Evolutionary conservation across 148 eudicot genomes (phyloP).

Genomic region (Vaccinium vitisidaea): DNA sequence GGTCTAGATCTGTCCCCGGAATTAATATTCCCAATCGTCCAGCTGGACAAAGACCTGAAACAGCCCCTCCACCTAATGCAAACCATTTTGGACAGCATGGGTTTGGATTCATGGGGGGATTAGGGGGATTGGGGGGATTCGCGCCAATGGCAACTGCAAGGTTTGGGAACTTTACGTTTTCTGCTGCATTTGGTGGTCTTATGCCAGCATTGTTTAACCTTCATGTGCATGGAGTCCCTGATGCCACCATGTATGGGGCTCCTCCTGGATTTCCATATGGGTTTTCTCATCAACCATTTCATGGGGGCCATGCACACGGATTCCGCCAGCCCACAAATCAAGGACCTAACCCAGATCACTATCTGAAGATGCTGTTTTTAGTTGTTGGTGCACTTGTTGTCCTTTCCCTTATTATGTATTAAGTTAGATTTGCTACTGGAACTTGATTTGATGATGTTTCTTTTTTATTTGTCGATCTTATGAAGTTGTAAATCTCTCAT

Average conservation of each 20-base stretch:
- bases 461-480: not conserved
- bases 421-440: conserved; percentile 13
- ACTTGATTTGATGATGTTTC: not conserved
- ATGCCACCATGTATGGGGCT: conserved; percentile 43
- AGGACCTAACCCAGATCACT: conserved; percentile 38
- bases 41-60: conserved; percentile 57
- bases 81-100: conserved; percentile 56
- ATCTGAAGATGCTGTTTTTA: conserved; percentile 35
- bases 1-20: conserved; percentile 44
- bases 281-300: conserved; percentile 28
- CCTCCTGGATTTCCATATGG: conserved; percentile 38
- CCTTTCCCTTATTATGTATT: conserved; percentile 35
- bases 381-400: conserved; percentile 36
- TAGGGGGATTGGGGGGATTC: conserved; percentile 53
- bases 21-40: conserved; percentile 51
- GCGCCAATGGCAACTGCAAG: conserved; percentile 52
- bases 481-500: conserved; percentile 6
- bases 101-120: conserved; percentile 61
- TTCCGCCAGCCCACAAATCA: conserved; percentile 29
- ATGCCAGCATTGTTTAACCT: conserved; percentile 65
- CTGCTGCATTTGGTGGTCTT: conserved; percentile 53
- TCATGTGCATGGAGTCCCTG: conserved; percentile 63
- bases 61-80: conserved; percentile 39
- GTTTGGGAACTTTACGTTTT: conserved; percentile 56
- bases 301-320: conserved; percentile 42